Base-by-base conservation (phyloP, 306 rosid genomes). In the Corylus heterophylla region DNA sequence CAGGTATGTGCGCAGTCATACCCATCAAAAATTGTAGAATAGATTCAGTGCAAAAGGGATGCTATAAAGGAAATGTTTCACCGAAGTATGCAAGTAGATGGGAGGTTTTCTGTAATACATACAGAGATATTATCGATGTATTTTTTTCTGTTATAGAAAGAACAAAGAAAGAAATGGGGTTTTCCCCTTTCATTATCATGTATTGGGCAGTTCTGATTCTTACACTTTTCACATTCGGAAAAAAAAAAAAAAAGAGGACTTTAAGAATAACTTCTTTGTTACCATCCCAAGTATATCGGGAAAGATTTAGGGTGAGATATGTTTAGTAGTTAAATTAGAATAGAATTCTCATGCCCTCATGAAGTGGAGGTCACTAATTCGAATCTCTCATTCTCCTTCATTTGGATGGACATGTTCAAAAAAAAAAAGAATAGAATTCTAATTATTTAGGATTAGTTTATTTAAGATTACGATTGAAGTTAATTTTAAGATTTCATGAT, bases 31-130 rank as follows among this genome's bases (percentile, higher is more conserved):
- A 37, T 76, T 7, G 42, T 42, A 3, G 42, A 73, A 37, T 8
- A 39, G 49, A 31, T 61, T 25, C 5, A 3, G 47, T 37, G 66
- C 42, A 16, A 37, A 50, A 58, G 25, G 44, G 73, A 1, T 52
- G 68, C 25, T 56, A 67, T 68, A 16, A 7, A 6, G 58, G 37
- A 68, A n/a, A 68, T 3, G 7, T 39, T 66, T 13, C 29, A 1
- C 3, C 1, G 14, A n/a, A 68, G 14, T 68, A 39, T 42, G 13
- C 51, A 1, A 64, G 20, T 62, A 61, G 69, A 50, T 62, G 16
- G 10, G 52, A 8, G 72, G 58, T 55, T 37, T 73, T 12, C 14
- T 54, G 17, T 67, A 31, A 76, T 63, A 74, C 74, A 62, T 9
- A 58, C 67, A 25, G 45, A 39, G 72, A 77, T 7, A 54, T 10